Base-by-base conservation (phyloP, 345 rosid genomes). In the Brassica rapa region DNA sequence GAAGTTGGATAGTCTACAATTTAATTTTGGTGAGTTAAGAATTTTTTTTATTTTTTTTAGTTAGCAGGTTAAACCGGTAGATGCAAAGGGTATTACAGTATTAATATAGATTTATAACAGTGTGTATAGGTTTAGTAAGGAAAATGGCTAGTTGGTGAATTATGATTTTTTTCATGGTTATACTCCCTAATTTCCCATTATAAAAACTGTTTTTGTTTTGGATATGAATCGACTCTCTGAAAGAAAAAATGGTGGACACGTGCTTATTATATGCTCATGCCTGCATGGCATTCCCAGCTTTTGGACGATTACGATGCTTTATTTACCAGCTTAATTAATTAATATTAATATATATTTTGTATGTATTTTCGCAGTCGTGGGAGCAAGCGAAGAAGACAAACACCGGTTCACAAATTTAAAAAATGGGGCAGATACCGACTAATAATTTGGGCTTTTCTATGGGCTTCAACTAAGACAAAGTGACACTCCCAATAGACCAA, bases 191-290 rank as follows among this genome's bases (percentile, higher is more conserved):
- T n/a, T n/a, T n/a, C n/a, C n/a, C n/a, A n/a, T n/a, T 70, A 19
- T 46, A 46, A 46, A 46, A 35, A 41, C 19, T 6, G 49, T 46
- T 30, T 51, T 29, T 57, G 27, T 35, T 29, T 57, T 2, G 29
- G 72, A 57, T 57, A 32, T 9, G 12, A 30, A 11, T 61, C 74
- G 73, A n/a, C 32, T 12, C 7, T 67, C 8, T 49, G 46, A 67
- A 25, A 24, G 19, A 49, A 49, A n/a, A 35, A 56, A 16, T 56
- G 29, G 60, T 53, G 56, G 74, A 73, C 82, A 79, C 82, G 82
- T 79, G 76, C 66, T 66, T 56, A 6, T 10, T 35, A 0, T 74
- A 5, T 65, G 55, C 6, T 32, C 62, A n/a, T 30, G 23, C 60
- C 67, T 33, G 71, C 19, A 66, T 66, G 19, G 29, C 24, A 55